A percentile compares a stretch with the other conserved stretches of the same genome.
These are phyloP conservation scores for Quercus cerris DNA, from an alignment of 306 rosid genomes.

Conservation along the genomic window DNA sequence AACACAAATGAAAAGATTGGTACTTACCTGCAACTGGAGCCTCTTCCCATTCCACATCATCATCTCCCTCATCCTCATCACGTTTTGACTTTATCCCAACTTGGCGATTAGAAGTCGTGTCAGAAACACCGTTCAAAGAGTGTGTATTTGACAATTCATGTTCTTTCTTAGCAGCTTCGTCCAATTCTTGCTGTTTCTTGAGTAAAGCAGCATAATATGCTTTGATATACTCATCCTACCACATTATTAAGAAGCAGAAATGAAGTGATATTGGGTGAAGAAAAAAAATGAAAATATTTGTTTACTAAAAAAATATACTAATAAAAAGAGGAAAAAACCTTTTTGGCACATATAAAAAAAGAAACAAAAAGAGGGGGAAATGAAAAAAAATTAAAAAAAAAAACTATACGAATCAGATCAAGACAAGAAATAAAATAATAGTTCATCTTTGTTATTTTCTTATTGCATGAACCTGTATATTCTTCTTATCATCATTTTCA, in stretches of 20 bases:
- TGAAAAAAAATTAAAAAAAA: slow-evolving; percentile 2
- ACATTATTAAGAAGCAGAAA: slow-evolving; percentile 11
- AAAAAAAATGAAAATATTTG: neutral
- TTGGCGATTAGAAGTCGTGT: slow-evolving; percentile 44
- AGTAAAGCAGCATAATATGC: slow-evolving; percentile 85
- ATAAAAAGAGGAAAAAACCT: neutral
- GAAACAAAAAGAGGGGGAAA: slow-evolving; percentile 4
- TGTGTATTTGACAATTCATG: slow-evolving; percentile 21
- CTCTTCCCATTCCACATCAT: slow-evolving; percentile 78
- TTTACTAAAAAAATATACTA: neutral
- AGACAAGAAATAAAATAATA: slow-evolving; percentile 6
- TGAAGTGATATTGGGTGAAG: slow-evolving; percentile 1
- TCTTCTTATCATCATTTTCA: slow-evolving; percentile 47
- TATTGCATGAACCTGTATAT: slow-evolving; percentile 50
- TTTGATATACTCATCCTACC: slow-evolving; percentile 80
- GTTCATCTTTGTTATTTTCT: neutral
- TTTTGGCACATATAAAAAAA: neutral
- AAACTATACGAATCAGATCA: neutral
- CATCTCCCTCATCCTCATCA: slow-evolving; percentile 48
- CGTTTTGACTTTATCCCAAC: slow-evolving; percentile 80
- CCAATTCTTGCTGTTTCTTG: slow-evolving; percentile 52
- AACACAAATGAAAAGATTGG: slow-evolving; percentile 11
- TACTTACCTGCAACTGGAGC: slow-evolving; percentile 62
- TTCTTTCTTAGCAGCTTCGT: too few species aligned
- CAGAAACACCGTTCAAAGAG: slow-evolving; percentile 31